Percentiles rank a stretch among this genome's conserved stretches.
Conservation (phyloP, 2,329 filamentous ascomycete genomes). For the Colletotrichum sansevieriae region DNA sequence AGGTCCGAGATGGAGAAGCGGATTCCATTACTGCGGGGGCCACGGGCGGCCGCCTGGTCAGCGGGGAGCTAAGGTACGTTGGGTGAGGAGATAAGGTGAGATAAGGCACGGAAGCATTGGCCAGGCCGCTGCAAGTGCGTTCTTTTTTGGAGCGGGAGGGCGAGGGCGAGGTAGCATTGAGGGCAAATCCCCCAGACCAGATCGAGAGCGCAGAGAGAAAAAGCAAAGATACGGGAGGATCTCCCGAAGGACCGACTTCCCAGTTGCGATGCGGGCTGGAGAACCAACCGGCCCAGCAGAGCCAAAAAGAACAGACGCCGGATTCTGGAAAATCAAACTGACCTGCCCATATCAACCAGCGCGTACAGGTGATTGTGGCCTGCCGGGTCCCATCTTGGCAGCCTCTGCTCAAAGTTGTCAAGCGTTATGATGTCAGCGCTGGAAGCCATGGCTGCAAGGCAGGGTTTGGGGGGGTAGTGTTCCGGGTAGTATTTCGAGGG, state of each 20-base stretch:
- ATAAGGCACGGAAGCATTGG: background rate
- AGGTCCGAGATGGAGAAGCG: conserved; percentile 91
- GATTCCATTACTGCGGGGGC: conserved; percentile 81
- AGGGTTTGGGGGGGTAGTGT: conserved; percentile 25
- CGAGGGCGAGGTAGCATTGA: conserved; percentile 12
- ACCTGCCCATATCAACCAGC: conserved; percentile 73
- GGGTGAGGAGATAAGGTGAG: too few relatives aligned
- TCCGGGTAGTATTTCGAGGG: background rate
- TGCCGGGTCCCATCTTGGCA: conserved; percentile 63
- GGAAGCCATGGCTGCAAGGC: conserved; percentile 35
- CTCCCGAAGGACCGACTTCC: too few relatives aligned
- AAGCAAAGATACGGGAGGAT: background rate
- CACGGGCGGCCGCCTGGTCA: conserved; percentile 19
- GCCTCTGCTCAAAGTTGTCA: conserved; percentile 62
- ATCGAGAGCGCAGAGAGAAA: background rate
- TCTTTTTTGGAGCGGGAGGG: conserved; percentile 7
- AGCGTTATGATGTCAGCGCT: conserved; percentile 62
- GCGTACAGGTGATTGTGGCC: conserved; percentile 65
- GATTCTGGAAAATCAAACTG: conserved; percentile 43
- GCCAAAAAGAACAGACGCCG: conserved; percentile 22
- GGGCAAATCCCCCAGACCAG: background rate
- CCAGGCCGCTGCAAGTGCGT: background rate
- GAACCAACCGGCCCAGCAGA: background rate
- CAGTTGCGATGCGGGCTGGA: too few relatives aligned
- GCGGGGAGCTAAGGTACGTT: conserved; percentile 6